phyloP scores from a whole-genome alignment of 768 basidiomycete species.

The Leccinum rimulosum region DNA sequence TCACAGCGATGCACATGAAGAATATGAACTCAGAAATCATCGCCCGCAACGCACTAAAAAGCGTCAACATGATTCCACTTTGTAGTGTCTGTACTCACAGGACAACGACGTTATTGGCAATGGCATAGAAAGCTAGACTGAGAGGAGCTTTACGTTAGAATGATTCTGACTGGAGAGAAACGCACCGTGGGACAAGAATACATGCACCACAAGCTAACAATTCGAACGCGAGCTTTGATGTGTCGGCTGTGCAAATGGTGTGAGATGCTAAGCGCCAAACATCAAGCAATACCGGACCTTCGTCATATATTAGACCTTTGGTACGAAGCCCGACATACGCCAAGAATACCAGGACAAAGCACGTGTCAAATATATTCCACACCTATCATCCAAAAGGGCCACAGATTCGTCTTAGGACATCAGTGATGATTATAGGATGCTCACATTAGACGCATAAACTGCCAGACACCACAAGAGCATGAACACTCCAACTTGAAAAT shows the following conservation, averaged over 20 bases:
- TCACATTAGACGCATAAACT: conserved; percentile 85
- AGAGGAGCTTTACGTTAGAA: background rate
- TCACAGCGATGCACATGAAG: conserved; percentile 73
- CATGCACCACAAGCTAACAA: conserved; percentile 82
- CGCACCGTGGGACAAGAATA: conserved; percentile 77
- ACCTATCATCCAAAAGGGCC: conserved; percentile 45
- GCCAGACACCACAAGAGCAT: conserved; percentile 1
- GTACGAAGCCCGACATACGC: conserved; percentile 64
- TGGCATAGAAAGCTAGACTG: conserved; percentile 76
- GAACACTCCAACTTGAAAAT: background rate
- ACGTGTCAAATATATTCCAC: conserved; percentile 89
- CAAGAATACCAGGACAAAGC: conserved; percentile 67
- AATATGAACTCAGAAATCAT: conserved; percentile 81
- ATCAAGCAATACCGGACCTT: conserved; percentile 41
- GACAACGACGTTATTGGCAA: conserved; percentile 76
- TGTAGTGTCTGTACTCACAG: conserved; percentile 45
- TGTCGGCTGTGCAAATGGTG: conserved; percentile 31
- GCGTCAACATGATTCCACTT: conserved; percentile 6
- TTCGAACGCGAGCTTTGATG: conserved; percentile 71
- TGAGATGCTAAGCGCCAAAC: background rate
- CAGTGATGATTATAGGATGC: background rate
- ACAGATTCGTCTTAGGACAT: background rate
- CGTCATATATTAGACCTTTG: conserved; percentile 52
- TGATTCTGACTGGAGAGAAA: conserved; percentile 1
- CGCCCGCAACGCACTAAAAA: conserved; percentile 64